phyloP scores from a whole-genome alignment of 2,329 filamentous ascomycete species.

The Colletotrichum graminicola region DNA sequence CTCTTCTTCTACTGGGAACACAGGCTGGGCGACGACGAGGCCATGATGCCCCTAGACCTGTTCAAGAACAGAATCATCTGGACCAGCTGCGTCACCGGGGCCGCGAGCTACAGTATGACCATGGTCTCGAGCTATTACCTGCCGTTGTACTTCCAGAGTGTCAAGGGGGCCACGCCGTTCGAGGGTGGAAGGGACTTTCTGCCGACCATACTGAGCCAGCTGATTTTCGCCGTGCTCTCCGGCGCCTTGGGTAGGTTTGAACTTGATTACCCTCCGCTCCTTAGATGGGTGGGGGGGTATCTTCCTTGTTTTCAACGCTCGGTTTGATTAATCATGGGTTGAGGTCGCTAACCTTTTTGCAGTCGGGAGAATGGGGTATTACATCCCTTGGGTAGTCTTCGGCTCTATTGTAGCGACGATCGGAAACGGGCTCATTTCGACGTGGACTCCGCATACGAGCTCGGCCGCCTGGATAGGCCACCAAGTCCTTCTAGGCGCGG shows the following conservation, averaged over 20 bases:
- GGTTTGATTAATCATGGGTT: no score
- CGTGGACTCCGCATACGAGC: slow-evolving; percentile 50
- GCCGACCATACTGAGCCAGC: slow-evolving; percentile 55
- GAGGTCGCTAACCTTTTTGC: background rate
- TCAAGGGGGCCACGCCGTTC: slow-evolving; percentile 55
- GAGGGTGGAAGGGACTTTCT: slow-evolving; percentile 56
- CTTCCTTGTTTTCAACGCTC: background rate
- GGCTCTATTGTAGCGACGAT: slow-evolving; percentile 54
- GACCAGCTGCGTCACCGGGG: slow-evolving; percentile 55
- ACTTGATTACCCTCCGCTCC: background rate
- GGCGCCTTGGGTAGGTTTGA: slow-evolving; percentile 49
- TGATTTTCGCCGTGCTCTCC: slow-evolving; percentile 51
- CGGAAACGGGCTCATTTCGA: slow-evolving; percentile 54
- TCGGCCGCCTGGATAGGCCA: slow-evolving; percentile 60
- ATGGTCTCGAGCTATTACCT: slow-evolving; percentile 62
- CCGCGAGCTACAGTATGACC: slow-evolving; percentile 58
- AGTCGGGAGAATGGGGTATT: slow-evolving; percentile 48
- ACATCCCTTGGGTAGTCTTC: slow-evolving; percentile 46
- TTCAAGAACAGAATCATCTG: slow-evolving; percentile 58
- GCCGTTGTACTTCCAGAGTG: slow-evolving; percentile 65
- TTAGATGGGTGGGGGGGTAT: no score
- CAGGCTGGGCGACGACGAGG: slow-evolving; percentile 55
- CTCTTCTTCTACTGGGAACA: slow-evolving; percentile 58
- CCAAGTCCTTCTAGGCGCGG: slow-evolving; percentile 60
- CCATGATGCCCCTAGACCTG: slow-evolving; percentile 63